Base-by-base conservation (phyloP, 2,329 filamentous ascomycete species). In the Diaporthe destruens region DNA sequence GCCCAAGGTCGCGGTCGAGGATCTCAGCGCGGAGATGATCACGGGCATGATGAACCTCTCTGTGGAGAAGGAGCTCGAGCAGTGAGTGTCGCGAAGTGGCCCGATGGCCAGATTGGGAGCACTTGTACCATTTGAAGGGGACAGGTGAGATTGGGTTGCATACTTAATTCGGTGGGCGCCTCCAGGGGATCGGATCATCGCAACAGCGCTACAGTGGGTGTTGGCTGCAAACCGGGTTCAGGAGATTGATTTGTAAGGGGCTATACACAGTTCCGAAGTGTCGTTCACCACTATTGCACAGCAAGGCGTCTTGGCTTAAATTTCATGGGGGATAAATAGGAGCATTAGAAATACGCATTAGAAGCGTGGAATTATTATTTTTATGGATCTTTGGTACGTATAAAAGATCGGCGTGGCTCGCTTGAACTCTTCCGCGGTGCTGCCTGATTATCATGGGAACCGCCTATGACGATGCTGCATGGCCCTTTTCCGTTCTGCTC, bases 1-100 rank as follows among this genome's bases (percentile, higher is more conserved):
- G 11, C 75, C 76, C 6, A 76, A 73, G 20, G 72, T 77, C 1
- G 77, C 78, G 1, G 79, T 84, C 7, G 80, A 85, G 73, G 89
- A 91, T 75, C 71, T 85, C 14, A 82, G 84, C 69, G 89, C 88
- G 2, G 88, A 91, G 79, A 76, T 89, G 36, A 90, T 91, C 69
- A 90, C 89, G 23, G 89, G 89, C 70, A 80, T 91, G 81, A 85
- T 86, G 80, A 84, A 88, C 74, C 79, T 91, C 67, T 82, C 83
- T 67, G 75, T 89, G 47, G 84, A 86, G 72, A 83, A 84, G 76
- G 81, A 80, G 68, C 75, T 73, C 66, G 77, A 77, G 73, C 78
- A 77, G 74, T 74, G 76, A 77, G 76, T 14, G 23, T 14, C 1
- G 25, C 7, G 4, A 49, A 23, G 32, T 54, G 61, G 54, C 32